Evolutionary conservation across 768 basidiomycete species (phyloP), one percentile per base, ranked within the genome.

Genomic region (Boletus tomentosulus): DNA sequence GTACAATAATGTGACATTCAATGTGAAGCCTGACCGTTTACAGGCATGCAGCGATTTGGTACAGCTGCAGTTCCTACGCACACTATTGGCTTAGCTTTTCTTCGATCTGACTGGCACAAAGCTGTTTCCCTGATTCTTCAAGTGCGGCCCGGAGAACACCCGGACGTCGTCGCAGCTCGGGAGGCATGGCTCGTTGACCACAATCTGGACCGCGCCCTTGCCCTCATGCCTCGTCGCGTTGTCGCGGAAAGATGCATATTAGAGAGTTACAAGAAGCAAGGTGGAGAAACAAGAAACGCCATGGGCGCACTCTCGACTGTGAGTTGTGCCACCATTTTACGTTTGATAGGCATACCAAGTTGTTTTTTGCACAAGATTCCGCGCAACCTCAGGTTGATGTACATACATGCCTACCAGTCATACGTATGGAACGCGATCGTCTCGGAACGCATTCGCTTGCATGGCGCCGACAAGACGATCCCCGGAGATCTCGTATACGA

Each of bases 401-500:
- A 98, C 68, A 85, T 98, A 51, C 97, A 99, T 70, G 95, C 95
- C 30, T 99, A 98, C 68, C 97, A 99, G 69, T 95, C 92, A 15
- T 99, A 98, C 62, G 86, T 98, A 33, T 99, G 96, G 96, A 99
- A 99, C 71, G 85, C 92, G 45, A 86, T 98, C 52, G 92, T 95
- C 38, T 98, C 95, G 3, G 93, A 98, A 71, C 87, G 97, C 12
- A 85, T 98, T 63, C 84, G 83, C 55, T 76, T 78, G 46, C 85
- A 85, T 62, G 93, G 95, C 30, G 73, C 79, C 48, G 80, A 86
- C 48, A 78, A 80, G 55, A 85, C 92, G 2, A 78, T 94, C 43
- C 82, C 83, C 6, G 97, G 97, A 1, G 97, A 99, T 66, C 77
- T 98, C n/a, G 91, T 98, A 15, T 88, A 86, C 58, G 90, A 89